phyloP scores from a whole-genome alignment of 164 flowering plant genomes.

The Umbilicus rupestris region DNA sequence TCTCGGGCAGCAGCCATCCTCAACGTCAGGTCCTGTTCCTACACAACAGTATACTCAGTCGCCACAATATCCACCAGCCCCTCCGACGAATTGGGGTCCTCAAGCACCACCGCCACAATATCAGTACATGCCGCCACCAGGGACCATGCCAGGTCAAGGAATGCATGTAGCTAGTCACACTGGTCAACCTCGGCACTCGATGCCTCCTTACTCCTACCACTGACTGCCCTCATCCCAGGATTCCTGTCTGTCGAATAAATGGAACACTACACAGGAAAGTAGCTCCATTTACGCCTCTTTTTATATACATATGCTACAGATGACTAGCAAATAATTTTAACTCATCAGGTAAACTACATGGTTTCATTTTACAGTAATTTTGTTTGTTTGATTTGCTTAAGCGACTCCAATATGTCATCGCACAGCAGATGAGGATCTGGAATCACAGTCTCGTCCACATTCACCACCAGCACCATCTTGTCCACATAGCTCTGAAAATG shows the following conservation, averaged over 20 bases:
- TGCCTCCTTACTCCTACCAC: slow-evolving; percentile 31
- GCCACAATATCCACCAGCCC: slow-evolving; percentile 27
- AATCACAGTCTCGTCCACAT: slow-evolving; percentile 38
- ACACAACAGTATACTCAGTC: slow-evolving; percentile 35
- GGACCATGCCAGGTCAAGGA: slow-evolving; percentile 26
- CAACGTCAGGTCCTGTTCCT: slow-evolving; percentile 21
- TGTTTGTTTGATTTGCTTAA: slow-evolving; percentile 32
- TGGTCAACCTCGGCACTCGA: slow-evolving; percentile 17
- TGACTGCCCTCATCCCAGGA: neutral
- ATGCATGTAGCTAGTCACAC: slow-evolving; percentile 21
- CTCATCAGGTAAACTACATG: too few species aligned
- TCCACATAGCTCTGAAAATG: slow-evolving; percentile 58
- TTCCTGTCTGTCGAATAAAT: too few species aligned
- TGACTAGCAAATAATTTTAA: too few species aligned
- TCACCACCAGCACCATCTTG: slow-evolving; percentile 41
- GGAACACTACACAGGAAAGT: too few species aligned
- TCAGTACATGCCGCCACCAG: slow-evolving; percentile 34
- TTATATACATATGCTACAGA: too few species aligned
- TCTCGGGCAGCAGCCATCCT: slow-evolving; percentile 61
- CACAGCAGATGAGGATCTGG: slow-evolving; percentile 56
- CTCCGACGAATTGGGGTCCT: slow-evolving; percentile 5
- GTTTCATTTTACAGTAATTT: too few species aligned
- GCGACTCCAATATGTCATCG: slow-evolving; percentile 41
- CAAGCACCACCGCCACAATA: slow-evolving; percentile 22
- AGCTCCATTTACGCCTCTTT: too few species aligned